These are phyloP conservation scores for Gracilaria domingensis DNA, from an alignment of 23 red algal species.

Conservation along the genomic window DNA sequence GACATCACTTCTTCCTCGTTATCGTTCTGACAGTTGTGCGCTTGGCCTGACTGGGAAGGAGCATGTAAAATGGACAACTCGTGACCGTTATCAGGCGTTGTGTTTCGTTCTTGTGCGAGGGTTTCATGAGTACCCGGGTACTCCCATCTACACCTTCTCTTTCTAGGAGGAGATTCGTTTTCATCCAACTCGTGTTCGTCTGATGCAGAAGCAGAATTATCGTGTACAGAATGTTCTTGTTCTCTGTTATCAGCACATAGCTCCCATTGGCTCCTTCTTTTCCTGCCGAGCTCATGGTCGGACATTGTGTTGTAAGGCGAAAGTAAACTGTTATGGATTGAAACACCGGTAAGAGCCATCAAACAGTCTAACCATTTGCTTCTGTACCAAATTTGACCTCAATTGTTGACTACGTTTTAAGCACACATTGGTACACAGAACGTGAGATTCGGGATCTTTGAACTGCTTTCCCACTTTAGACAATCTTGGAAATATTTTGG, in stretches of 20 bases:
- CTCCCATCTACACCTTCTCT: not conserved
- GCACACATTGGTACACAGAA: too few relatives aligned
- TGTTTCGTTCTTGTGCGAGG: not conserved
- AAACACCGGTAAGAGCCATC: too few relatives aligned
- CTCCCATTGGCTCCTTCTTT: not conserved
- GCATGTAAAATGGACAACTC: not conserved
- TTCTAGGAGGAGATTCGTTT: not conserved
- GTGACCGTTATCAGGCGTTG: not conserved
- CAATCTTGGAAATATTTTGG: too few relatives aligned
- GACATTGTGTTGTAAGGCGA: not conserved
- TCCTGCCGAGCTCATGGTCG: not conserved
- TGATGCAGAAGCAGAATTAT: not conserved
- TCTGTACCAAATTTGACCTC: too few relatives aligned
- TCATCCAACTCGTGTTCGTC: not conserved
- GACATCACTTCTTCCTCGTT: not conserved
- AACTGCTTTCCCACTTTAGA: too few relatives aligned
- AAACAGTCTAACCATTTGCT: not conserved
- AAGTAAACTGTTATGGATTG: too few relatives aligned
- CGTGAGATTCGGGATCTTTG: too few relatives aligned
- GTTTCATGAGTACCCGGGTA: not conserved
- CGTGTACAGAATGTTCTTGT: not conserved
- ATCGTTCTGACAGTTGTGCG: not conserved
- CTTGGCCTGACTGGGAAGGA: not conserved
- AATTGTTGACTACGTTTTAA: too few relatives aligned
- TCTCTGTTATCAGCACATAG: not conserved